Conservation (phyloP, 169 alveolate species). For the Plasmodium inui region DNA sequence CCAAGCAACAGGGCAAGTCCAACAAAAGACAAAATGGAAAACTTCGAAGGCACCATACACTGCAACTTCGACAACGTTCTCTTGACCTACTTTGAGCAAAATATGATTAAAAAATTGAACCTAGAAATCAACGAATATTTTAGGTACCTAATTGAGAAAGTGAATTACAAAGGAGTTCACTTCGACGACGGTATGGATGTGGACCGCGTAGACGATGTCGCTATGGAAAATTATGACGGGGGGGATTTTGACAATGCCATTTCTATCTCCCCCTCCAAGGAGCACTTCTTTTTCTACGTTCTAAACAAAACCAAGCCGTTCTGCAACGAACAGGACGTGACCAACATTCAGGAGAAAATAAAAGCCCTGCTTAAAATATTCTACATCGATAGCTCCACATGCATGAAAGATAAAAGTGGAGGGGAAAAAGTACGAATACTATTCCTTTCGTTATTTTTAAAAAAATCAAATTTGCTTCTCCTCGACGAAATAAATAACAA, state of each 20-base stretch:
- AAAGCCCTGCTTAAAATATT: constrained; percentile 78
- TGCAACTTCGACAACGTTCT: constrained; percentile 64
- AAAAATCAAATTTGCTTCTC: constrained; percentile 80
- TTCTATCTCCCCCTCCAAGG: not conserved
- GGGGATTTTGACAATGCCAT: not conserved
- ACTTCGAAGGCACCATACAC: constrained; percentile 40
- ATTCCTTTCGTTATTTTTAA: constrained; percentile 79
- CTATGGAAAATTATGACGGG: not conserved
- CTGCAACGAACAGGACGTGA: constrained; percentile 4
- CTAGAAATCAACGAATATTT: constrained; percentile 60
- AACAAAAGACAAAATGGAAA: not conserved
- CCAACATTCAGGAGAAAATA: constrained; percentile 73
- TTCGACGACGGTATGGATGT: constrained; percentile 5
- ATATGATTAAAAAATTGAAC: constrained; percentile 63
- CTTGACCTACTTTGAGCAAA: constrained; percentile 69
- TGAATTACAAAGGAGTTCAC: constrained; percentile 24
- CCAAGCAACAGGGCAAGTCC: not conserved
- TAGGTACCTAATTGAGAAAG: constrained; percentile 49
- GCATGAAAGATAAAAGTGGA: constrained; percentile 77
- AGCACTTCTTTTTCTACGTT: constrained; percentile 40
- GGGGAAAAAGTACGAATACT: constrained; percentile 83
- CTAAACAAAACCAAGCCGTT: constrained; percentile 54
- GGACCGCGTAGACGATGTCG: not conserved
- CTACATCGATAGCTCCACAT: constrained; percentile 76
- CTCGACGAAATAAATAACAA: constrained; percentile 85